Base-by-base conservation (phyloP, 768 basidiomycete species). In the Pisolithus albus region DNA sequence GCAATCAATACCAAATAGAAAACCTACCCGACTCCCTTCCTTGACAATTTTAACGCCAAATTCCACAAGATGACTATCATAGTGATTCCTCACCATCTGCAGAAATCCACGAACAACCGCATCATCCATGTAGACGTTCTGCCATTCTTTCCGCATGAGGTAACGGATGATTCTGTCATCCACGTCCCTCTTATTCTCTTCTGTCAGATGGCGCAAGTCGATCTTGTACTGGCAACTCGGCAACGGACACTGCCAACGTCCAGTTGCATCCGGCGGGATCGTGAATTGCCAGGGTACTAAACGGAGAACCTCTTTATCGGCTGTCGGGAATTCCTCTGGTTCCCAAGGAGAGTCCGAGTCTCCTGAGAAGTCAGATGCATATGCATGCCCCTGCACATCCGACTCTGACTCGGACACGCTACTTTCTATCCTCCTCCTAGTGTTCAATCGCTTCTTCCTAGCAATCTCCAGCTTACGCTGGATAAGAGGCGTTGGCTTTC, bases 281-380 rank as follows among this genome's bases (percentile, higher is more conserved):
- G 61, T 64, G 45, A 72, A 61, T 46, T 67, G 65, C 37, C 58
- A 56, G 4, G 78, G 79, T 43, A 80, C 63, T 42, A 49, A 59
- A 43, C 52, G 57, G 50, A 52, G 13, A 32, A 69, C 44, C 38
- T 53, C 50, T 44, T 56, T 56, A 56, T 64, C 50, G 41, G 46
- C 49, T 21, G 66, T 69, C 18, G 50, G 51, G 37, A 53, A 49
- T 10, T 61, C 47, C 38, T 65, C 64, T 43, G 73, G 70, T 40
- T 74, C 73, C 2, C 74, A 64, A n/a, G 65, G 71, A 6, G 73
- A 68, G 11, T 65, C 74, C 4, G 80, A 80, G 7, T 63, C 59
- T n/a, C 76, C 74, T 10, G 77, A 78, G 60, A 83, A 84, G 58
- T 84, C 82, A 0, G 78, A 72, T 59, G 78, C 80, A 55, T 83